Base-by-base conservation (phyloP, 371 early-diverging fungal species). In the Mycotypha africana region DNA sequence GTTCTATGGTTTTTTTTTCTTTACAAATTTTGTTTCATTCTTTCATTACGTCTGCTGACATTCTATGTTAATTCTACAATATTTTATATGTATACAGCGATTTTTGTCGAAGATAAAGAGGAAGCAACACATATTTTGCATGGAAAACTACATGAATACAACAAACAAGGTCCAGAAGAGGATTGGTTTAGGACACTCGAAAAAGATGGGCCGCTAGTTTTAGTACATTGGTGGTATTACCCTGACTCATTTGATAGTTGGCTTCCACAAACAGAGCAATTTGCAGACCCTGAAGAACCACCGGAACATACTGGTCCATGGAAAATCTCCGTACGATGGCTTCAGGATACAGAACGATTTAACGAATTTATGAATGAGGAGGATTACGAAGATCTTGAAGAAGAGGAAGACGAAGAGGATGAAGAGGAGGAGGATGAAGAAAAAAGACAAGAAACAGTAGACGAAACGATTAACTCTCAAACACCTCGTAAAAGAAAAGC, bases 161-260 rank as follows among this genome's bases (percentile, higher is more conserved):
- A 63, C 26, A 39, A 44, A 4, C 53, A 69, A n/a, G 38, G 49
- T 4, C 60, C 49, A 4, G 82, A 80, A 42, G 80, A 80, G 45
- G 84, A 79, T 38, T 86, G 83, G 85, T 84, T 83, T 60, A 80
- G 91, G 22, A 81, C 85, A 19, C 56, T 91, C 32, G 85, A 84
- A 44, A 85, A 81, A 51, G 67, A 71, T 38, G 79, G 74, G 25
- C 74, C 70, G n/a, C 72, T 68, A 31, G 87, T 82, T 4, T 63
- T 85, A 5, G 74, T 91, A 1, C 92, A 91, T 58, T 85, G 87
- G 81, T 85, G 87, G 84, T 86, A 86, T 56, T 81, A 83, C 49
- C 92, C 92, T 4, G 89, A 88, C 52, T 89, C 92, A 4, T 82
- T 82, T 54, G 92, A 91, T 44, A 76, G 70, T 19, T 91, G 92